Base-by-base conservation (phyloP, 2,329 filamentous ascomycete species). In the Sporothrix sp. region DNA sequence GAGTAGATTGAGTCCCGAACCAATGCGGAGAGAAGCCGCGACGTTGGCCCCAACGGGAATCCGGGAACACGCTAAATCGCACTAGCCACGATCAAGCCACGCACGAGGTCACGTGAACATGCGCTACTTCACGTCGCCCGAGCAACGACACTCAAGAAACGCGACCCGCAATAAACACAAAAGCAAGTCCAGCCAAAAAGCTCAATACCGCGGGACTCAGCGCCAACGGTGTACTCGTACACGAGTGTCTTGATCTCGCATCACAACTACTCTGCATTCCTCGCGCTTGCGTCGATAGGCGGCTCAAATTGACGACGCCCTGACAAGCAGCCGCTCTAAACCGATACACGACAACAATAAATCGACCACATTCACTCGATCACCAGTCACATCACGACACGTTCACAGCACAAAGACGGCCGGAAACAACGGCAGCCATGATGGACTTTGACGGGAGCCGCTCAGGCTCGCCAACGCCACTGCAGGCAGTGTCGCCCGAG, bases 401-500 rank as follows among this genome's bases (percentile, higher is more conserved):
- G 7, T 13, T 8, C 13, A 23, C 39, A 30, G 23, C 13, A 48
- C 30, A 23, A 30, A 48, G 35, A 38, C 8, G 40, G 38, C 25
- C 25, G 4, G 23, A n/a, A 20, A 21, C 48, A 36, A n/a, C 36
- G 18, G 10, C 27, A 36, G 23, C 21, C 13, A 16, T 16, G 40
- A 75, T 74, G 71, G 71, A 73, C 56, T 54, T 58, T 52, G 63
- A 61, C 56, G 66, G 68, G 60, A 76, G 74, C 63, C 73, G 72
- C 58, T 68, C 72, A 54, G 73, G 73, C 59, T 76, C 78, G 54
- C 71, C 77, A 23, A 58, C 58, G 56, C 77, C 82, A 48, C 70
- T 85, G 44, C 77, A 79, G 56, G 69, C 74, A 32, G 69, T 77
- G 47, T 82, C 82, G 18, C 79, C 81, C 9, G 81, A 84, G 59